These are phyloP conservation scores for Hypomyces rosellus DNA, from an alignment of 2,329 filamentous ascomycete species.

Conservation along the genomic window DNA sequence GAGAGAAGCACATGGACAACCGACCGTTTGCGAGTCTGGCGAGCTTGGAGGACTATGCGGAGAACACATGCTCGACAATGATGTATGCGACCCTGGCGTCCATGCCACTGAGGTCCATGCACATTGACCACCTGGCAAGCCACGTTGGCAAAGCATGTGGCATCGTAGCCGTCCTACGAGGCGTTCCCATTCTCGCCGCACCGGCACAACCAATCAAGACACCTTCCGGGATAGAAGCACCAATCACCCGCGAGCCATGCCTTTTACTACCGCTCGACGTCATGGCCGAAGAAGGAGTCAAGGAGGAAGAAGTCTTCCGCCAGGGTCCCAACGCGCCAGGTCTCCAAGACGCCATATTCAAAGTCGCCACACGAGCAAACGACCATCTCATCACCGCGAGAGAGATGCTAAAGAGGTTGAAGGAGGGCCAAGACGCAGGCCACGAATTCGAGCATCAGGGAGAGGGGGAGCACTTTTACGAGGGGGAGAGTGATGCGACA, in stretches of 20 bases:
- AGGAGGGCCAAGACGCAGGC: constrained; percentile 64
- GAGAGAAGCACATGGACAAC: constrained; percentile 79
- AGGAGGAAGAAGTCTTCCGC: constrained; percentile 85
- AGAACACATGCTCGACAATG: constrained; percentile 90
- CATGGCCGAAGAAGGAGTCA: constrained; percentile 74
- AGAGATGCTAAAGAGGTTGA: constrained; percentile 81
- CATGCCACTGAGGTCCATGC: constrained; percentile 71
- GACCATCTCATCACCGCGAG: constrained; percentile 92
- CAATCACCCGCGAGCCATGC: constrained; percentile 36
- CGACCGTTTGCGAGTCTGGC: constrained; percentile 69
- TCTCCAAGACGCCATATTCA: constrained; percentile 83
- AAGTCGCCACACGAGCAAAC: constrained; percentile 86
- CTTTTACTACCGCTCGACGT: constrained; percentile 82
- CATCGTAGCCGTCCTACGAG: constrained; percentile 79
- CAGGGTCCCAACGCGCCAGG: constrained; percentile 72
- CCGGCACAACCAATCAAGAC: constrained; percentile 45
- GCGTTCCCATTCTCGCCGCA: constrained; percentile 81
- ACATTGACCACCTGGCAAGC: constrained; percentile 86
- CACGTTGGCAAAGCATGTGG: constrained; percentile 93
- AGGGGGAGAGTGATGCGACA: constrained; percentile 30
- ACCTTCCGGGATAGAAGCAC: constrained; percentile 32
- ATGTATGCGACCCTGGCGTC: constrained; percentile 81
- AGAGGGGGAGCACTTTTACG: constrained; percentile 61
- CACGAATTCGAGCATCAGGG: constrained; percentile 86
- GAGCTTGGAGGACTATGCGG: constrained; percentile 78